phyloP scores from a whole-genome alignment of 225 moss, liverwort and hornwort genomes.

The Polytrichum formosum region DNA sequence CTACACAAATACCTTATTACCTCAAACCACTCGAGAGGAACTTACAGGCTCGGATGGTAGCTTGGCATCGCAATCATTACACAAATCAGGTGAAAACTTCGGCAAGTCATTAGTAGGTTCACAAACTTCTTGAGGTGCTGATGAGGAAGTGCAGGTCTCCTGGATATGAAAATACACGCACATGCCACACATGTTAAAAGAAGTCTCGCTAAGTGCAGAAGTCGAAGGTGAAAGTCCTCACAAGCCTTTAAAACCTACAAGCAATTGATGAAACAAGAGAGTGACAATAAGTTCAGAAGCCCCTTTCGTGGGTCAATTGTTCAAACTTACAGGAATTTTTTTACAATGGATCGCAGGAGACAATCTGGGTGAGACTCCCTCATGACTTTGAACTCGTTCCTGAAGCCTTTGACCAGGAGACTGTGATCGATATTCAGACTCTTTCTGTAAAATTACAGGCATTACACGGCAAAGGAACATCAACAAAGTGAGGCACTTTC shows the following conservation, averaged over 20 bases:
- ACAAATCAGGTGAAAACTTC: conserved; percentile 11
- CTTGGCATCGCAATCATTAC: conserved; percentile 13
- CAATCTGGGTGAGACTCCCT: conserved; percentile 23
- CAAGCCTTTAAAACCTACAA: no score
- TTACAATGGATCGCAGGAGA: conserved; percentile 16
- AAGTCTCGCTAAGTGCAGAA: background rate
- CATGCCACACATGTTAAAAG: background rate
- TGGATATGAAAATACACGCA: conserved; percentile 5
- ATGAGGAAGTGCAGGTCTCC: conserved; percentile 23
- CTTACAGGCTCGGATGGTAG: conserved; percentile 27
- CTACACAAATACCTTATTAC: no score
- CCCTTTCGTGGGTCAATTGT: no score
- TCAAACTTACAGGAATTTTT: background rate
- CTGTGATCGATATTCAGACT: conserved; percentile 17
- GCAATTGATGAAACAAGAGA: no score
- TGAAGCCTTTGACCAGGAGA: conserved; percentile 21
- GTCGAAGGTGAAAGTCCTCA: background rate
- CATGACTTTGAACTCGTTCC: conserved; percentile 22
- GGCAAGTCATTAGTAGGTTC: conserved; percentile 9
- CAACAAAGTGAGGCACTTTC: no score
- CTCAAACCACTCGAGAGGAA: background rate
- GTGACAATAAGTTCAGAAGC: no score
- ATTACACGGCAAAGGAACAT: no score
- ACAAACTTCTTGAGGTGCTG: conserved; percentile 24
- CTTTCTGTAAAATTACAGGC: conserved; percentile 23